Base-by-base conservation (phyloP, 202 grass and related monocot species). In the Bolboschoenoplectus hybrid region DNA sequence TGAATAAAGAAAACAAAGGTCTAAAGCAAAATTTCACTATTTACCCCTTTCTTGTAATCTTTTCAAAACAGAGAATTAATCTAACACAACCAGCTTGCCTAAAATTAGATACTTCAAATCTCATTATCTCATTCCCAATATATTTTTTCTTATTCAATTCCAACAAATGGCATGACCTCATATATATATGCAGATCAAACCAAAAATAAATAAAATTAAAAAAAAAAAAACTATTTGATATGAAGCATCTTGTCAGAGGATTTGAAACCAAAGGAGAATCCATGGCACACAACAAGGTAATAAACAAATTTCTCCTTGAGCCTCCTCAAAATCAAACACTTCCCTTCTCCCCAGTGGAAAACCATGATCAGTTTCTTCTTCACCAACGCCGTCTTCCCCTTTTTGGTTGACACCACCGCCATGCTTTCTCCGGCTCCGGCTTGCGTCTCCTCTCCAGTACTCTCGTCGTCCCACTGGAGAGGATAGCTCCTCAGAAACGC, bases 401-500 rank as follows among this genome's bases (percentile, higher is more conserved):
- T 41, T 20, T 7, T 74, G 32, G 63, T 53, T 20, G 78, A 35
- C n/a, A 1, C 38, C 51, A 7, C 0, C 61, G 12, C 64, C 7
- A 1, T 1, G 8, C 41, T 35, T 36, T 66, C 19, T 65, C 0
- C 0, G n/a, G 34, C 43, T 34, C 14, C 70, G 36, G n/a, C 77
- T 1, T 72, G 67, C 9, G 8, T 67, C 32, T 84, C 44, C 39
- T 85, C 77, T 40, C 67, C 87, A 32, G 85, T 26, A 26, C 26
- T 86, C 50, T 63, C 36, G 16, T 79, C 78, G 16, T 89, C 92
- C 94, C 94, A 94, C 86, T 92, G 94, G 10, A 94, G 94, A 43
- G 92, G 92, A 68, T 94, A 94, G 90, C 94, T 97, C 40, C 90
- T 88, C 78, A 97, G 62, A 85, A 97, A 97, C 1, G 88, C 89